These are phyloP conservation scores for Pythium grandisporangium DNA, from an alignment of 352 stramenopile species.

Conservation along the genomic window DNA sequence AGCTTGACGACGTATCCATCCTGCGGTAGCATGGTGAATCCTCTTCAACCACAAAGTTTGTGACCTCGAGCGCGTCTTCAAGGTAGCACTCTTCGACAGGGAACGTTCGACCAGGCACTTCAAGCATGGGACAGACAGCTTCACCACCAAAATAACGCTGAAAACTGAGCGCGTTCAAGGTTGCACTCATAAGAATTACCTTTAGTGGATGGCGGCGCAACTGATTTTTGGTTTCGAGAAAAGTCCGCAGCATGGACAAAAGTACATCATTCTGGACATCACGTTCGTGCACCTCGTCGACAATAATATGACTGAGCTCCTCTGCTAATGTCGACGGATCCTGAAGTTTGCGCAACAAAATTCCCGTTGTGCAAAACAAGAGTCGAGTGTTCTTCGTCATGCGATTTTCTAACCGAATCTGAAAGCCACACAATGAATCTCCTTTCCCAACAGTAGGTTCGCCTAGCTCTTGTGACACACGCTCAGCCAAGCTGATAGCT, in stretches of 20 bases:
- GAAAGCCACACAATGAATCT: slow-evolving; percentile 81
- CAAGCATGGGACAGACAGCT: slow-evolving; percentile 70
- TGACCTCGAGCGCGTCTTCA: slow-evolving; percentile 90
- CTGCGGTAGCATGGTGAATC: slow-evolving; percentile 36
- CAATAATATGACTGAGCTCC: slow-evolving; percentile 94
- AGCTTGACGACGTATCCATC: slow-evolving; percentile 7
- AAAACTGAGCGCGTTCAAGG: slow-evolving; percentile 93
- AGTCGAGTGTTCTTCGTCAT: slow-evolving; percentile 80
- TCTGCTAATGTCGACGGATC: slow-evolving; percentile 60
- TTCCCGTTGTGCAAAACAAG: slow-evolving; percentile 94
- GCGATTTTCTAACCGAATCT: slow-evolving; percentile 91
- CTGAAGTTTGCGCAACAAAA: slow-evolving; percentile 90
- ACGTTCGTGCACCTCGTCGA: slow-evolving; percentile 98
- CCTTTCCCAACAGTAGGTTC: slow-evolving; percentile 51
- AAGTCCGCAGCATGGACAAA: slow-evolving; percentile 85
- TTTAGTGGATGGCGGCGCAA: slow-evolving; percentile 69
- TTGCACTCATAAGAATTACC: slow-evolving; percentile 96
- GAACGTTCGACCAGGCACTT: slow-evolving; percentile 92
- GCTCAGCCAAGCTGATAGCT: slow-evolving; percentile 91
- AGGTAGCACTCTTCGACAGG: slow-evolving; percentile 95
- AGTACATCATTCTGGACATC: slow-evolving; percentile 90
- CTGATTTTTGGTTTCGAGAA: slow-evolving; percentile 45
- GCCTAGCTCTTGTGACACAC: slow-evolving; percentile 91
- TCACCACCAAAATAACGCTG: slow-evolving; percentile 91
- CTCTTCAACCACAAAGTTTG: slow-evolving; percentile 80